phyloP scores from a whole-genome alignment of 139 green algal genomes.

The Coccomyxa sp. region DNA sequence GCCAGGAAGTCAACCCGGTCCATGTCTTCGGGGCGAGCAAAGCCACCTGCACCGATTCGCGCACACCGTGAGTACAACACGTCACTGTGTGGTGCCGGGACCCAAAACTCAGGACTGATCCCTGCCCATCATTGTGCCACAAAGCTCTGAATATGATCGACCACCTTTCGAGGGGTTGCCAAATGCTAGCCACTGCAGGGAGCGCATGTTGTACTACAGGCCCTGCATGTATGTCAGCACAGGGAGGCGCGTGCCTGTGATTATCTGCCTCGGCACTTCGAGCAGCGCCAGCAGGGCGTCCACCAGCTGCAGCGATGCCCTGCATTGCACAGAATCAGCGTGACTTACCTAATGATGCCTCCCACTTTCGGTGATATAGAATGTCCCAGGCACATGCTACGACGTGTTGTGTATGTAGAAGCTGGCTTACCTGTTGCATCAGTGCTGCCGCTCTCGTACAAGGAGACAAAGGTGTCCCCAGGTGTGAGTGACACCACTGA shows the following conservation, averaged over 20 bases:
- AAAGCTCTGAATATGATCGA: too few relatives aligned
- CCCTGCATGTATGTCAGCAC: neutral
- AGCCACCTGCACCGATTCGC: too few relatives aligned
- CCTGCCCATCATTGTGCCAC: too few relatives aligned
- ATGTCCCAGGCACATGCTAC: too few relatives aligned
- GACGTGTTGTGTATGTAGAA: too few relatives aligned
- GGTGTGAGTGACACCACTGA: neutral
- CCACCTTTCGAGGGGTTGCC: too few relatives aligned
- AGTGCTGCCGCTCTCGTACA: conserved; percentile 52
- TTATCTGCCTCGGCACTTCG: conserved; percentile 3
- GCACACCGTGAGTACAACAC: too few relatives aligned
- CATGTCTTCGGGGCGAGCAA: conserved; percentile 10
- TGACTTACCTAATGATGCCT: neutral
- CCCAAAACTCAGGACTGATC: too few relatives aligned
- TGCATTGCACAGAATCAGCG: neutral
- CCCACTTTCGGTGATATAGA: too few relatives aligned
- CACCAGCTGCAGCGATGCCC: conserved; percentile 36
- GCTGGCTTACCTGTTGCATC: conserved; percentile 31
- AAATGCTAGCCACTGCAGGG: too few relatives aligned
- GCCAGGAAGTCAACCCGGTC: conserved; percentile 50
- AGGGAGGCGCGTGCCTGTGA: conserved; percentile 7
- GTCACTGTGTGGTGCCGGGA: too few relatives aligned
- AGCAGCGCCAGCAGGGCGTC: conserved; percentile 12
- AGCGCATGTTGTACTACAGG: too few relatives aligned
- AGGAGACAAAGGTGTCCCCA: conserved; percentile 25